A percentile compares a stretch with the other conserved stretches of the same genome.
Conservation (phyloP, 768 basidiomycete species). For the Gelatoporia subvermispora region DNA sequence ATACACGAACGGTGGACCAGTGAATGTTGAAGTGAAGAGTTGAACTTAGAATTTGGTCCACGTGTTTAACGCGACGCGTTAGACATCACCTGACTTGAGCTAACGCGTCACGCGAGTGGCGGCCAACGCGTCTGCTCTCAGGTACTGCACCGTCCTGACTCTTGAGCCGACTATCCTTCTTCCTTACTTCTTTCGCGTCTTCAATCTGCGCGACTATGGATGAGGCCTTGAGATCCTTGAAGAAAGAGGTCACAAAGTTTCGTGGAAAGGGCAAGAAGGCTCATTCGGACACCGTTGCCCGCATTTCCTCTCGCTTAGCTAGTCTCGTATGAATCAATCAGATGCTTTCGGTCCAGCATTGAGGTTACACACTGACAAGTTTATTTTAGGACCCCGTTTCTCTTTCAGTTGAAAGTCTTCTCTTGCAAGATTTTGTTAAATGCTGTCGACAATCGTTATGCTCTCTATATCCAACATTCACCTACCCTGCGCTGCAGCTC, state of each 20-base stretch:
- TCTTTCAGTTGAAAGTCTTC: constrained; percentile 47
- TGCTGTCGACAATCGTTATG: constrained; percentile 39
- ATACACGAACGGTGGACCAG: no score
- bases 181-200: no score
- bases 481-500: constrained; percentile 35
- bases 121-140: no score
- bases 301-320: constrained; percentile 37
- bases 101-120: no score
- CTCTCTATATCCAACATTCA: constrained; percentile 39
- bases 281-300: constrained; percentile 31
- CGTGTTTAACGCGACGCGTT: no score
- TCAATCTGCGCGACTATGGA: not conserved
- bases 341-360: not conserved
- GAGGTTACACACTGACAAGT: not conserved
- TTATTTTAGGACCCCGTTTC: not conserved
- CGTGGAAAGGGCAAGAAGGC: constrained; percentile 17
- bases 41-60: no score
- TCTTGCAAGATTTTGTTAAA: constrained; percentile 31
- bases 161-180: no score
- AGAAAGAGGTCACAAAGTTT: constrained; percentile 1
- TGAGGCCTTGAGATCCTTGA: not conserved
- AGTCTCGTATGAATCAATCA: constrained; percentile 34
- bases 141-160: no score
- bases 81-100: no score
- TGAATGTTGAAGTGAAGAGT: no score